Conservation (phyloP, 2,329 filamentous ascomycete species). For the Phoma sp. region DNA sequence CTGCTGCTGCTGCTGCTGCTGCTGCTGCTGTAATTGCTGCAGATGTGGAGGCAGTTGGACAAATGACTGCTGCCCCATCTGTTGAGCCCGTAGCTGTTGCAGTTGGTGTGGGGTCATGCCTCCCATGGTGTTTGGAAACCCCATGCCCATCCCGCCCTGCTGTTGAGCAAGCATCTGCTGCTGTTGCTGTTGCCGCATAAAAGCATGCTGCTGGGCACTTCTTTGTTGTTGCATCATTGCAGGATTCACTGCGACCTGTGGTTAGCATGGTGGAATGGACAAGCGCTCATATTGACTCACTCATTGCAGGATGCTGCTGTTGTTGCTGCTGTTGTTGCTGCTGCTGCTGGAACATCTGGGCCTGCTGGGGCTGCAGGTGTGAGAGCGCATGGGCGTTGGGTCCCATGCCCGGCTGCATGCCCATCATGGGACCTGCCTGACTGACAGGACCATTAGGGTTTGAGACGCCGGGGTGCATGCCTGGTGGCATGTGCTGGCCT, state of each 20-base stretch:
- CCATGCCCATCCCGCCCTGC: constrained; percentile 58
- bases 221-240: constrained; percentile 50
- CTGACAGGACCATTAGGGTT: constrained; percentile 73
- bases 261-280: constrained; percentile 12
- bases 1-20: constrained; percentile 43
- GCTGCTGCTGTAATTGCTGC: constrained; percentile 53
- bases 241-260: constrained; percentile 44
- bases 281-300: constrained; percentile 35
- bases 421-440: constrained; percentile 75
- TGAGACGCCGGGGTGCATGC: constrained; percentile 75
- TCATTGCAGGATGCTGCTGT: constrained; percentile 49
- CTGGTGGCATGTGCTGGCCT: constrained; percentile 72
- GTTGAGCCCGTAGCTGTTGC: constrained; percentile 37
- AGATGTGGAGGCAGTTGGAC: constrained; percentile 45
- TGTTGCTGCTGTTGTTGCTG: constrained; percentile 57
- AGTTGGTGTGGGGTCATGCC: constrained; percentile 53
- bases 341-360: constrained; percentile 61
- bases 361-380: constrained; percentile 71
- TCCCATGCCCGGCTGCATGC: constrained; percentile 72
- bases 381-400: constrained; percentile 73
- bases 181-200: constrained; percentile 60
- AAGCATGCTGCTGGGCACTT: constrained; percentile 52
- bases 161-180: constrained; percentile 62
- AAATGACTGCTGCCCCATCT: constrained; percentile 31
- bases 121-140: constrained; percentile 62